Evolutionary conservation across 1,284 basidiomycete species (phyloP).

Genomic region (Apiotrichum gamsii): DNA sequence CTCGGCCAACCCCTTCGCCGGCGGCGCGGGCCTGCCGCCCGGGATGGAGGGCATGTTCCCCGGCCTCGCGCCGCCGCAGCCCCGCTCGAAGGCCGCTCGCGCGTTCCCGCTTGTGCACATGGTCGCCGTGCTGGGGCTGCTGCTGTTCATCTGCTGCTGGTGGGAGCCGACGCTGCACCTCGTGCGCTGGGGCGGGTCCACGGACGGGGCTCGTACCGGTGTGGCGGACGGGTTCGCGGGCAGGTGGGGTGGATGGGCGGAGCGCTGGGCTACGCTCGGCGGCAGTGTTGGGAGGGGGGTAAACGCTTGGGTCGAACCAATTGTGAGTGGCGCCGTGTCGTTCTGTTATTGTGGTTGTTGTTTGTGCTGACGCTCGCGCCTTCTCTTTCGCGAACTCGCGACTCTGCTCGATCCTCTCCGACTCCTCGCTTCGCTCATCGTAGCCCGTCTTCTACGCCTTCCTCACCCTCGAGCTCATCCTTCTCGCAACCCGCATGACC

Average conservation of each 20-base stretch:
- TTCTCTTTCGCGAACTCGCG: too few species aligned
- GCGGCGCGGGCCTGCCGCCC: slow-evolving; percentile 14
- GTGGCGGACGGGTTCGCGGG: too few species aligned
- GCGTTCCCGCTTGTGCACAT: slow-evolving; percentile 41
- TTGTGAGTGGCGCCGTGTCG: too few species aligned
- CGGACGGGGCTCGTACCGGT: too few species aligned
- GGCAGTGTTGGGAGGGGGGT: background rate
- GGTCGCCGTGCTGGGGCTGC: slow-evolving; percentile 32
- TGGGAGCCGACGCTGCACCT: slow-evolving; percentile 44
- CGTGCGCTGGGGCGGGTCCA: slow-evolving; percentile 7
- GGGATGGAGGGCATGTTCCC: slow-evolving; percentile 5
- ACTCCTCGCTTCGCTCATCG: background rate
- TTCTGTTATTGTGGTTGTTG: too few species aligned
- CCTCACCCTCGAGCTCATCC: slow-evolving; percentile 40
- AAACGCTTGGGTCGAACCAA: slow-evolving; percentile 9
- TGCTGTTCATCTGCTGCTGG: slow-evolving; percentile 34
- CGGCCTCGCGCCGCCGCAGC: background rate
- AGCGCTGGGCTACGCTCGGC: slow-evolving; percentile 13
- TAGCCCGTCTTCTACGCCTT: slow-evolving; percentile 50
- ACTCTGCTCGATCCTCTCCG: background rate
- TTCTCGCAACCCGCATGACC: slow-evolving; percentile 43
- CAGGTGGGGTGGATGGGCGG: slow-evolving; percentile 7
- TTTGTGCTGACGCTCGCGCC: background rate
- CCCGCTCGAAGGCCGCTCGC: slow-evolving; percentile 20
- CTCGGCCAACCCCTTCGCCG: slow-evolving; percentile 10